Conservation (phyloP, 495 filamentous ascomycete species). For the Aspergillus funiculosus region DNA sequence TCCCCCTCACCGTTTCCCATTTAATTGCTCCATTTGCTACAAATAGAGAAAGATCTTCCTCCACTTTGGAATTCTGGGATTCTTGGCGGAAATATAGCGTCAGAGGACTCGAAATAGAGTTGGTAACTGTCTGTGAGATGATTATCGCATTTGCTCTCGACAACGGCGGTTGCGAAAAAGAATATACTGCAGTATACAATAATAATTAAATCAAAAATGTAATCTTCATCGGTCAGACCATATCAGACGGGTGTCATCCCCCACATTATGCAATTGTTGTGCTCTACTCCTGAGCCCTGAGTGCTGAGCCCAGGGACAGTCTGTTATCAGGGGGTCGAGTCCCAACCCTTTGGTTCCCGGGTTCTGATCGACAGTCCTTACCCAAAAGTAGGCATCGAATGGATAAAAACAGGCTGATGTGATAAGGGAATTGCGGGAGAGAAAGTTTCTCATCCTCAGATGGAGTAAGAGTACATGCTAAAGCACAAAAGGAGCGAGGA, state of each 20-base stretch:
- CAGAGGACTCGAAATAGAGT: background rate
- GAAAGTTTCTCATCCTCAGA: too few species aligned
- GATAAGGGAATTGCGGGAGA: too few species aligned
- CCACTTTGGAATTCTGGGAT: background rate
- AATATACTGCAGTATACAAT: too few species aligned
- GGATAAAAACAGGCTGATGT: background rate
- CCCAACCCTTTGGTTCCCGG: slow-evolving; percentile 5
- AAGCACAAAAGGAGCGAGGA: too few species aligned
- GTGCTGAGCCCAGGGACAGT: too few species aligned
- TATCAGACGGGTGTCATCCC: background rate
- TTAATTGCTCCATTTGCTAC: background rate
- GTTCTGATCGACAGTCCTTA: slow-evolving; percentile 2
- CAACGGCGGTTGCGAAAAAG: too few species aligned
- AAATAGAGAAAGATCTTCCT: background rate
- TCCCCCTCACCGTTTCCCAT: too few species aligned
- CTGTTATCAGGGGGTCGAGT: slow-evolving; percentile 2
- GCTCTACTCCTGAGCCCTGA: too few species aligned
- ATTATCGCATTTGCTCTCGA: too few species aligned
- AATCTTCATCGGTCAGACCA: too few species aligned
- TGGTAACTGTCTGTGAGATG: background rate
- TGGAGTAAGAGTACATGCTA: too few species aligned
- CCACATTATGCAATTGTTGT: background rate
- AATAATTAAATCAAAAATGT: background rate
- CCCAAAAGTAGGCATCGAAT: background rate
- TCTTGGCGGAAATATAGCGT: background rate